Percentiles rank a stretch among this genome's conserved stretches.
Conservation (phyloP, 164 flowering plant genomes). For the Piper betle region DNA sequence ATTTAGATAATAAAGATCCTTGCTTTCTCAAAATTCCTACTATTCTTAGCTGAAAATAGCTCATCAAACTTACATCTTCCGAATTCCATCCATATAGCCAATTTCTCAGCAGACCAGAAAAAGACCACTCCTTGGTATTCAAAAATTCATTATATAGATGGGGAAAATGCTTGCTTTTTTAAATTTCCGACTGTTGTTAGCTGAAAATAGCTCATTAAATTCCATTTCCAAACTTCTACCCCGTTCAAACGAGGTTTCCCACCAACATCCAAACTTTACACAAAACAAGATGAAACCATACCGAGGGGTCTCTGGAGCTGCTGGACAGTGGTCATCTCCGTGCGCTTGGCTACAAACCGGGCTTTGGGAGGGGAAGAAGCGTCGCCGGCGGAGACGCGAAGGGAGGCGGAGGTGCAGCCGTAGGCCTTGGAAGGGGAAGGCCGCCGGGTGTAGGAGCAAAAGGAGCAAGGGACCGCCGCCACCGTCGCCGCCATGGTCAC, state of each 20-base stretch:
- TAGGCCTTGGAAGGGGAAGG: not conserved
- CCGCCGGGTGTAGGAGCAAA: not conserved
- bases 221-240: not conserved
- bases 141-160: too few relatives aligned
- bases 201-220: too few relatives aligned
- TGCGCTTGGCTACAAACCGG: constrained; percentile 55
- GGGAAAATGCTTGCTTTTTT: too few relatives aligned
- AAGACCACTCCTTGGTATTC: too few relatives aligned
- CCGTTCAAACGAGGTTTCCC: not conserved
- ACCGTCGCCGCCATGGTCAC: not conserved
- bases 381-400: constrained; percentile 27
- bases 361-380: constrained; percentile 38
- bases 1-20: too few relatives aligned
- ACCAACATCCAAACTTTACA: not conserved
- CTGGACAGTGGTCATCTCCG: constrained; percentile 43
- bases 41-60: too few relatives aligned
- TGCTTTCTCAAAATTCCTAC: too few relatives aligned
- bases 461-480: not conserved
- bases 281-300: constrained; percentile 11
- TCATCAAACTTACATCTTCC: too few relatives aligned
- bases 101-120: too few relatives aligned
- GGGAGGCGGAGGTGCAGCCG: constrained; percentile 3
- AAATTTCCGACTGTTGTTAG: too few relatives aligned
- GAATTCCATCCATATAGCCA: too few relatives aligned
- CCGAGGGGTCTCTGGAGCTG: constrained; percentile 72